These are phyloP conservation scores for Kregervanrija delftensis DNA, from an alignment of 805 yeast genomes.

Conservation along the genomic window DNA sequence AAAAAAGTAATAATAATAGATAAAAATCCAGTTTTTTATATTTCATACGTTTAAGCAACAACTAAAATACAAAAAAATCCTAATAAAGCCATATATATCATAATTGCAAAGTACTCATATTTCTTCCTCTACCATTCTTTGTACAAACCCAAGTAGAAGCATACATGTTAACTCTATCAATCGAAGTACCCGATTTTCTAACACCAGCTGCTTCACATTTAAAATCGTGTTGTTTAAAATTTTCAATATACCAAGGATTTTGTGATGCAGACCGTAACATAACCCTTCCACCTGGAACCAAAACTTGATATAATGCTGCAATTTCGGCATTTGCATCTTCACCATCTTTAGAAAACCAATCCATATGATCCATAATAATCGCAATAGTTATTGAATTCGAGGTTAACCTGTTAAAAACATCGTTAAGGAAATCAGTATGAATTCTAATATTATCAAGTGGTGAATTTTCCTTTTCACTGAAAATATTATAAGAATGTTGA, in stretches of 20 bases:
- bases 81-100: constrained; percentile 1
- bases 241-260: constrained; percentile 70
- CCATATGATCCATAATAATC: constrained; percentile 88
- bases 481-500: constrained; percentile 44
- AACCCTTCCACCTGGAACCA: constrained; percentile 65
- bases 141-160: constrained; percentile 86
- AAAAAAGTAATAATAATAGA: no score
- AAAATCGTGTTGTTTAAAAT: constrained; percentile 64
- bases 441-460: constrained; percentile 67
- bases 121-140: constrained; percentile 37
- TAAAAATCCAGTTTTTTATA: no score
- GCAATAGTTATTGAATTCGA: constrained; percentile 65
- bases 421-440: constrained; percentile 74
- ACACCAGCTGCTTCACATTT: constrained; percentile 62
- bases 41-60: no score
- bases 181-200: constrained; percentile 54
- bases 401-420: constrained; percentile 62
- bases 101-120: constrained; percentile 41
- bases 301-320: constrained; percentile 52
- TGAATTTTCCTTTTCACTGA: constrained; percentile 33
- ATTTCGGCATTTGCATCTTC: constrained; percentile 62
- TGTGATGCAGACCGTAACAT: constrained; percentile 69
- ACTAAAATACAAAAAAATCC: no score
- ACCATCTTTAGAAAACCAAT: constrained; percentile 73
- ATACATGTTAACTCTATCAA: constrained; percentile 81